Base-by-base conservation (phyloP, 805 yeast species). In the Yarrowia sp. region DNA sequence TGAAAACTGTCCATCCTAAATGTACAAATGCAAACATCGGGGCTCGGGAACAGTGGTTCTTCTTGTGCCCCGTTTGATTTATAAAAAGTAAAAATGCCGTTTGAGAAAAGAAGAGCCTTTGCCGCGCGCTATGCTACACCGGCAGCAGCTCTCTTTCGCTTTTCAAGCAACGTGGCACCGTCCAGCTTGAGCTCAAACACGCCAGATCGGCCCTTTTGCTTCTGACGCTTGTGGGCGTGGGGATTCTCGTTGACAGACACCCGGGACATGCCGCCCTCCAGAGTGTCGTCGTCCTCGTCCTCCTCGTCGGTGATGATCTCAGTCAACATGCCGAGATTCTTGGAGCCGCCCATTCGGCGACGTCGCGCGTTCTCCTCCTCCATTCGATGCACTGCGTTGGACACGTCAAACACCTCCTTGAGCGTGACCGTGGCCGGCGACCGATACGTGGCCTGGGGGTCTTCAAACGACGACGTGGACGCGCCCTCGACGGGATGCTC, bases 401-500 rank as follows among this genome's bases (percentile, higher is more conserved):
- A 86, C 9, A 90, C 85, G 71, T 90, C 96, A 74, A 90, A 90
- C 12, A 92, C 96, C 70, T 90, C 96, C 68, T 90, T 85, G 75
- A 90, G 81, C 0, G 91, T 90, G 56, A 86, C 88, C 0, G 92
- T 91, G 2, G 90, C 91, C 2, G 79, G 79, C 16, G 80, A 73
- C 19, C 75, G 73, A 51, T 67, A 64, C 17, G 51, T 41, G 14
- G 49, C 54, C 19, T 62, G 58, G 35, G 43, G 43, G 26, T 67
- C 67, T 24, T 67, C 66, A n/a, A 56, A 62, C 49, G 63, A 58
- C 51, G 51, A 40, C 8, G 51, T 41, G 24, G 62, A 54, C 5
- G 38, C 51, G 30, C 41, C 51, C 61, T 54, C 61, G 35, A n/a
- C 41, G 8, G 46, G 44, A 8, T 36, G 46, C 46, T 54, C 61